Evolutionary conservation across 768 basidiomycete genomes (phyloP).

Genomic region (Calocybe gangraenosa): DNA sequence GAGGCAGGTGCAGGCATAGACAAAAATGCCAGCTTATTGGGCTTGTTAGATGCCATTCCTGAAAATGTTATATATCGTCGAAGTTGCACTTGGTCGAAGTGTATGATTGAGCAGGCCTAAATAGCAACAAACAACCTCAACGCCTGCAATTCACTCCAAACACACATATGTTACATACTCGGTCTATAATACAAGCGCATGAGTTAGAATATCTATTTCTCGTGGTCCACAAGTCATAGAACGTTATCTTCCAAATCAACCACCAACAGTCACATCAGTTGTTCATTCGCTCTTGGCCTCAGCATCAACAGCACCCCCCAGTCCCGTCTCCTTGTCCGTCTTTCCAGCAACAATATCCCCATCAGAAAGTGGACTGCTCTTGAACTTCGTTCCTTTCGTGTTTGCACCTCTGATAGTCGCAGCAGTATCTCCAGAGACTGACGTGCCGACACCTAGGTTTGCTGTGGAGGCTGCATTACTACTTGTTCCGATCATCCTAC

Average conservation of each 20-base stretch:
- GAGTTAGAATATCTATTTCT: too few species aligned
- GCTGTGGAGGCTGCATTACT: conserved; percentile 10
- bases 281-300: conserved; percentile 14
- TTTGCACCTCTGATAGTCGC: conserved; percentile 9
- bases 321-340: not conserved
- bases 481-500: conserved; percentile 33
- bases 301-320: conserved; percentile 11
- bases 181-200: too few species aligned
- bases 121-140: too few species aligned
- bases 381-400: conserved; percentile 58
- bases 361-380: conserved; percentile 62
- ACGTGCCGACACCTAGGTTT: conserved; percentile 1
- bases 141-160: too few species aligned
- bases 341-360: conserved; percentile 34
- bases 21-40: conserved; percentile 82
- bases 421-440: not conserved
- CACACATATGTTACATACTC: too few species aligned
- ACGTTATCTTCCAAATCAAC: too few species aligned
- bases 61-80: not conserved
- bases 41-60: conserved; percentile 31
- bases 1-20: conserved; percentile 94
- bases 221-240: too few species aligned
- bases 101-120: too few species aligned
- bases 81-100: not conserved
- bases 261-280: not conserved